A percentile compares a stretch with the other conserved stretches of the same genome.
phyloP scores from a whole-genome alignment of 202 grass and related monocot genomes.

The Setaria italica region DNA sequence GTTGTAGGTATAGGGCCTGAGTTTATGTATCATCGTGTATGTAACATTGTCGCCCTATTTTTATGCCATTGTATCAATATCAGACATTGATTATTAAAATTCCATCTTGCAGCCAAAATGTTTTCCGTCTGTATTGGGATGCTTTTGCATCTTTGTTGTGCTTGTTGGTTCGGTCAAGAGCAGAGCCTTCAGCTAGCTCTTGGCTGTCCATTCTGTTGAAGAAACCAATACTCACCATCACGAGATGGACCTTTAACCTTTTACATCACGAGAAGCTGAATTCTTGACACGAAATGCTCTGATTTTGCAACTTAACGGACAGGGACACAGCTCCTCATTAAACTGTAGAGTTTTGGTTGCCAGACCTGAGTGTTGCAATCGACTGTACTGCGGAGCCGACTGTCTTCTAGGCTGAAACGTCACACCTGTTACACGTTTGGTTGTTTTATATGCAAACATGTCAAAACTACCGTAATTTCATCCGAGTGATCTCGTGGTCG shows the following conservation, averaged over 20 bases:
- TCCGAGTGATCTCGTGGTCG: not conserved
- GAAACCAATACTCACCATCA: not conserved
- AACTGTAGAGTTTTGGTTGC: too few species aligned
- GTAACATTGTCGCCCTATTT: slow-evolving; percentile 44
- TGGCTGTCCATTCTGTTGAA: not conserved
- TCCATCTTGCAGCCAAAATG: not conserved
- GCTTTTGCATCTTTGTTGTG: not conserved
- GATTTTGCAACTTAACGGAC: not conserved
- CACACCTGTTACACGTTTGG: not conserved
- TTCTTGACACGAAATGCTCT: not conserved
- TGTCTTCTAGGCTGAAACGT: too few species aligned
- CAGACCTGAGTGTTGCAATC: too few species aligned
- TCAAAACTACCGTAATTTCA: not conserved
- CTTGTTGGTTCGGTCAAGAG: not conserved
- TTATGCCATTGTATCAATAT: slow-evolving; percentile 32
- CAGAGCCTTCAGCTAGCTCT: not conserved
- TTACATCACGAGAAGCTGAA: not conserved
- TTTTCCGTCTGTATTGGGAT: not conserved
- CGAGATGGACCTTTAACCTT: not conserved
- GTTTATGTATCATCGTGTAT: slow-evolving; percentile 48
- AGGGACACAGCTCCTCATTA: not conserved
- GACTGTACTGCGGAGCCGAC: too few species aligned
- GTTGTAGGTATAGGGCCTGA: slow-evolving; percentile 37
- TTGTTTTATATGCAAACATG: not conserved
- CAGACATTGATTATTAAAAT: slow-evolving; percentile 1